These are phyloP conservation scores for Aristolochia californica DNA, from an alignment of 164 flowering plant genomes.

Conservation along the genomic window DNA sequence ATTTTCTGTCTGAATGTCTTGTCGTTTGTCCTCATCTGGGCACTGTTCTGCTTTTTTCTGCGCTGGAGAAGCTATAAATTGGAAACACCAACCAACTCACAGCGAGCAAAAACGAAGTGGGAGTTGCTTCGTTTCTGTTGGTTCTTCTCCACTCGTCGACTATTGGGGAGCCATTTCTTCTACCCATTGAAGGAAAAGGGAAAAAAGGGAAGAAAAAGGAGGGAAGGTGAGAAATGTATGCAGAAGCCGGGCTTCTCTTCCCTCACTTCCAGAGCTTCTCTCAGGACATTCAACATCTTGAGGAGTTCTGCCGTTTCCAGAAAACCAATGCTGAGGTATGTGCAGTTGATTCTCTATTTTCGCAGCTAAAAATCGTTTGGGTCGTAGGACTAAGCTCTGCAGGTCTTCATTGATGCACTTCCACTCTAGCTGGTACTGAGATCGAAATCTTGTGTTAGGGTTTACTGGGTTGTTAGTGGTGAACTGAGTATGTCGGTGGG, in stretches of 20 bases:
- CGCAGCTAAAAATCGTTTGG: not conserved
- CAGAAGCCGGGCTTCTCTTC: slow-evolving; percentile 14
- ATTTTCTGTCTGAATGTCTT: not conserved
- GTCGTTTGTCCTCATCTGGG: slow-evolving; percentile 3
- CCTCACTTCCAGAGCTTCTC: slow-evolving; percentile 18
- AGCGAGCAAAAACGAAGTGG: not conserved
- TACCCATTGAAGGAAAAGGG: not conserved
- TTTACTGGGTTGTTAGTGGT: too few species aligned
- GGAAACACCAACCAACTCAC: not conserved
- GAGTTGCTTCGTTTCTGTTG: not conserved
- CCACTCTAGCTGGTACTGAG: too few species aligned
- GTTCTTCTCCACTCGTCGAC: not conserved
- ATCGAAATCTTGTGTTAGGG: too few species aligned
- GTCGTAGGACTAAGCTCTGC: not conserved
- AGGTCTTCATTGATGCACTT: not conserved
- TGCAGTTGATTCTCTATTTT: not conserved
- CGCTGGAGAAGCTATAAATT: not conserved
- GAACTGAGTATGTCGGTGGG: too few species aligned
- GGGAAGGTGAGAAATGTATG: slow-evolving; percentile 14
- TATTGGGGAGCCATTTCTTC: not conserved
- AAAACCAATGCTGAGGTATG: not conserved
- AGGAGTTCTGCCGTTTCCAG: slow-evolving; percentile 2
- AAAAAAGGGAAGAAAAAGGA: not conserved
- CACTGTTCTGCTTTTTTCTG: not conserved
- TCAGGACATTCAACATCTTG: slow-evolving; percentile 11